A percentile compares a stretch with the other conserved stretches of the same genome.
These are phyloP conservation scores for Calonectria pseudoturangicola DNA, from an alignment of 2,329 filamentous ascomycete genomes.

Conservation along the genomic window DNA sequence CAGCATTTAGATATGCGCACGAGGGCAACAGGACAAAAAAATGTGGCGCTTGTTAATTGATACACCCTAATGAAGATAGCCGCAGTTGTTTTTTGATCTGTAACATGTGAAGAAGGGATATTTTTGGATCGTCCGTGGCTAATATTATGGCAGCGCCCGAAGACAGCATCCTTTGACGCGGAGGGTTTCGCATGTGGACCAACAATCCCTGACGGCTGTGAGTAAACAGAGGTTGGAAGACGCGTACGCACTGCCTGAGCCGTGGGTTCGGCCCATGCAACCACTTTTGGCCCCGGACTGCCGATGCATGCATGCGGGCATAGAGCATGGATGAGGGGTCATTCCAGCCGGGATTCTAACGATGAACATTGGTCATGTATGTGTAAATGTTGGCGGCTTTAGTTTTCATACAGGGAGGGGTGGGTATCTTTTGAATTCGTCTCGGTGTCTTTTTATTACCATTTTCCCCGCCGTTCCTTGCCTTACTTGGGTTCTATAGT, in stretches of 20 bases:
- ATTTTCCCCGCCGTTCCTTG: slow-evolving; percentile 3
- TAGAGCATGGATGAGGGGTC: background rate
- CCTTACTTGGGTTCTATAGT: slow-evolving; percentile 30
- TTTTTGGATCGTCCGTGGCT: background rate
- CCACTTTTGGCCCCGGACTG: slow-evolving; percentile 30
- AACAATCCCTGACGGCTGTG: background rate
- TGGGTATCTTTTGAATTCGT: slow-evolving; percentile 26
- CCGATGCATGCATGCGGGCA: slow-evolving; percentile 12
- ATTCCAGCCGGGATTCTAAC: background rate
- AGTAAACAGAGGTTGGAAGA: background rate
- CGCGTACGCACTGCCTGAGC: slow-evolving; percentile 12
- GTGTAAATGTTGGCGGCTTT: background rate
- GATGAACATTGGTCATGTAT: slow-evolving; percentile 2
- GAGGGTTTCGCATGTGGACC: slow-evolving; percentile 22
- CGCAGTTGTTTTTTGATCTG: too few relatives aligned
- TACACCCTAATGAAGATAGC: background rate
- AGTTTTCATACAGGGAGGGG: slow-evolving; percentile 22
- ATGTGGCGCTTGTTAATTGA: background rate
- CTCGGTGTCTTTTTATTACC: slow-evolving; percentile 28
- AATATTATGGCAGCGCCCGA: background rate
- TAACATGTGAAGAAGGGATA: background rate
- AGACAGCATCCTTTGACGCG: background rate
- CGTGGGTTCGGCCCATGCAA: slow-evolving; percentile 28
- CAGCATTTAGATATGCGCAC: slow-evolving; percentile 23
- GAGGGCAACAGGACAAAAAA: slow-evolving; percentile 5